Evolutionary conservation across 352 stramenopile species (phyloP), one percentile per base, ranked within the genome.

Genomic region (Phytophthora multivora): DNA sequence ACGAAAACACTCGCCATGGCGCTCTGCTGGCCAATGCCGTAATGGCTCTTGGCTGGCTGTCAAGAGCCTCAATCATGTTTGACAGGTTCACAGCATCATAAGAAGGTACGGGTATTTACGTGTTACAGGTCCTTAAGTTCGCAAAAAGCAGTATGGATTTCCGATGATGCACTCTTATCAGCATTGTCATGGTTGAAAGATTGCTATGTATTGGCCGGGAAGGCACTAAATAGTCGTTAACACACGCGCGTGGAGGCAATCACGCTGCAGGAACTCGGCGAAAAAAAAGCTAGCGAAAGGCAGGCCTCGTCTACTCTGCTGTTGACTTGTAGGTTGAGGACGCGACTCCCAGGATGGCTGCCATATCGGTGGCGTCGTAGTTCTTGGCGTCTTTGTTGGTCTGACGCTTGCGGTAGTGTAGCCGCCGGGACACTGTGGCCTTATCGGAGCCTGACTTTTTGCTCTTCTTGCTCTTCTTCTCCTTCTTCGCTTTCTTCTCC

Each of bases 341-440:
- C 0, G 86, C 83, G 31, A 91, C 79, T 11, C 89, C 89, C 35
- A 97, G 59, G 47, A 97, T 96, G 35, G 86, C 89, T 25, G 86
- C 79, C 83, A 97, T 94, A 52, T 95, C 89, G 18, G 59, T 71
- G 3, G 84, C 78, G n/a, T 77, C 79, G 72, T 96, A 97, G 26
- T 64, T 77, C 60, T 88, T 90, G 54, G 87, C 88, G 65, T 96
- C 89, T 75, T 97, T 97, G 82, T 93, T 93, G 55, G 71, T 75
- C 46, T 93, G 74, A 11, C 86, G 84, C 67, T 90, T 92, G 65
- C 80, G 73, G 72, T 93, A 93, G 39, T 93, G 75, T 30, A 96
- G 88, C 18, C 83, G 73, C 11, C 83, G 75, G 26, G 76, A 89
- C 36, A 93, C 58, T 8, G 67, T 86, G 16, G 51, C 33, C 47